Evolutionary conservation across 345 rosid species (phyloP).

Genomic region (Iberis pinnata): DNA sequence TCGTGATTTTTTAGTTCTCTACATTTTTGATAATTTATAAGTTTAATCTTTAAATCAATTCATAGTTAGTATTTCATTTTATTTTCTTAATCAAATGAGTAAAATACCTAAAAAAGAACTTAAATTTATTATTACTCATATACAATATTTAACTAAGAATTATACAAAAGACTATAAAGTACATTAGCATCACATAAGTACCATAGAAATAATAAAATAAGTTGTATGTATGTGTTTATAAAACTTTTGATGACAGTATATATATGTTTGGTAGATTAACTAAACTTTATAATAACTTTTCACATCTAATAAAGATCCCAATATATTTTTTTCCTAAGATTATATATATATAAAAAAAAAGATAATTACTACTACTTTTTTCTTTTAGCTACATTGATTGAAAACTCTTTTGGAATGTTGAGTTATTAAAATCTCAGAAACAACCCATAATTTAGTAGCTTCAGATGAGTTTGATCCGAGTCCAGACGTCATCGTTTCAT

Average conservation of each 20-base stretch:
- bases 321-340: constrained; percentile 15
- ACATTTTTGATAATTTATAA: no score
- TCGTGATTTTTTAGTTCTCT: no score
- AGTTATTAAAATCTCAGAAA: constrained; percentile 75
- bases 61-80: no score
- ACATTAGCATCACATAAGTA: constrained; percentile 6
- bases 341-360: background rate
- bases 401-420: constrained; percentile 42
- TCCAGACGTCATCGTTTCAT: constrained; percentile 68
- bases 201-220: background rate
- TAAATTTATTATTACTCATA: no score
- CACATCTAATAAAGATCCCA: background rate
- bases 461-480: constrained; percentile 59
- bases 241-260: constrained; percentile 5
- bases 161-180: constrained; percentile 4
- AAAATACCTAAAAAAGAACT: no score
- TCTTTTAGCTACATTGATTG: constrained; percentile 31
- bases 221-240: background rate
- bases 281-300: constrained; percentile 1
- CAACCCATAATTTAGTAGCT: constrained; percentile 73
- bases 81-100: no score
- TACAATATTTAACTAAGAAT: no score
- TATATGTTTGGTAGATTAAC: constrained; percentile 3
- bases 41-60: constrained; percentile 7
- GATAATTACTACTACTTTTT: background rate